Conservation (phyloP, 306 rosid genomes). For the Vachellia pachyceras region DNA sequence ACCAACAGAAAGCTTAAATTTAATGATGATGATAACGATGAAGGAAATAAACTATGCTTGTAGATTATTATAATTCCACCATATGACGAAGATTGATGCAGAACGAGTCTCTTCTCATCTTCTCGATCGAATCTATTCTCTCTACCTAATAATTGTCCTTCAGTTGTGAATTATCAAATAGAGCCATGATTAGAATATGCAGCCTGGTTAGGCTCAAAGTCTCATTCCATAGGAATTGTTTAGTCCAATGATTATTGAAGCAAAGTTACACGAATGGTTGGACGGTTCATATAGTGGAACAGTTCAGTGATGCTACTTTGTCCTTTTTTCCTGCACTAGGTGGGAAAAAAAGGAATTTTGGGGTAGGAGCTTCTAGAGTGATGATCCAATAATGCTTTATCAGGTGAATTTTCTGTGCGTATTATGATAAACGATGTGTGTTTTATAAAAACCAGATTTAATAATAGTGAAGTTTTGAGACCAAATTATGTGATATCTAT, state of each 20-base stretch:
- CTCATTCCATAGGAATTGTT: slow-evolving; percentile 33
- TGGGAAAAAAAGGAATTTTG: not conserved
- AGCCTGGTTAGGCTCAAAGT: slow-evolving; percentile 8
- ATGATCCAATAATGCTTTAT: not conserved
- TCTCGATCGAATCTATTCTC: not conserved
- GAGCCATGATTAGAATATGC: slow-evolving; percentile 25
- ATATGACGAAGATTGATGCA: slow-evolving; percentile 21
- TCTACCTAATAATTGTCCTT: slow-evolving; percentile 31
- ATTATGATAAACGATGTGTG: not conserved
- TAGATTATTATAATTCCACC: slow-evolving; percentile 15
- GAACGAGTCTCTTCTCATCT: slow-evolving; percentile 15
- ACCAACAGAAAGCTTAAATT: slow-evolving; percentile 31
- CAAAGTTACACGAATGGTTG: slow-evolving; percentile 36
- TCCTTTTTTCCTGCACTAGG: not conserved
- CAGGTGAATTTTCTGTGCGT: not conserved
- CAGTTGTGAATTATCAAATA: slow-evolving; percentile 6
- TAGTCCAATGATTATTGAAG: slow-evolving; percentile 23
- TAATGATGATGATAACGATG: slow-evolving; percentile 45
- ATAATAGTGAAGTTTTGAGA: not conserved
- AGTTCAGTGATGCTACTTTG: not conserved
- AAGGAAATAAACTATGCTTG: slow-evolving; percentile 41
- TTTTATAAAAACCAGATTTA: not conserved
- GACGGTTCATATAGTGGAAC: slow-evolving; percentile 48
- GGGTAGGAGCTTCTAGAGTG: slow-evolving; percentile 15
- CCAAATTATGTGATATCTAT: not conserved